Evolutionary conservation across 495 filamentous ascomycete species (phyloP).

Genomic region (Neurospora sp.): DNA sequence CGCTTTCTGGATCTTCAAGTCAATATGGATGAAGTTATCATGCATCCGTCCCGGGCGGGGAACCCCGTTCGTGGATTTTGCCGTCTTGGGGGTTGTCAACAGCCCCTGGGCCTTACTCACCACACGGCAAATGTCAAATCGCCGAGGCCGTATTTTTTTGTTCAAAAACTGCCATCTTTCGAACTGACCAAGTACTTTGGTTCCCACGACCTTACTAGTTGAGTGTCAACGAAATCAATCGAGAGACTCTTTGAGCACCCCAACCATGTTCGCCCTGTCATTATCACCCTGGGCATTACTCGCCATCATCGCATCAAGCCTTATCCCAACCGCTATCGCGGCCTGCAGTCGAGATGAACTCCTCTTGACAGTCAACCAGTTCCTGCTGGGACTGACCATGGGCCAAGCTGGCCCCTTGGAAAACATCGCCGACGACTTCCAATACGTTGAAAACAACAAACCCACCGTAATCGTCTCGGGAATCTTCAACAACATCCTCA

Average conservation of each 20-base stretch:
- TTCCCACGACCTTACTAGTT: no score
- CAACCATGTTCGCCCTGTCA: no score
- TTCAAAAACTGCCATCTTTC: no score
- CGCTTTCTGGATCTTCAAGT: neutral
- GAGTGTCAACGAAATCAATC: no score
- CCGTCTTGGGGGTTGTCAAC: no score
- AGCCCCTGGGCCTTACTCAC: no score
- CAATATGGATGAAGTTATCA: neutral
- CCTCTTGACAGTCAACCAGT: neutral
- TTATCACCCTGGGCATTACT: no score
- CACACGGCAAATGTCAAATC: no score
- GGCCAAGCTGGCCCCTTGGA: neutral
- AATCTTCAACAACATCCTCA: conserved; percentile 18
- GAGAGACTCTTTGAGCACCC: no score
- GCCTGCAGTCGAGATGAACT: neutral
- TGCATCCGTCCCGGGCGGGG: neutral
- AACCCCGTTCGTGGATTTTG: no score
- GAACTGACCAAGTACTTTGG: no score
- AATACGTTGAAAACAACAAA: conserved; percentile 21
- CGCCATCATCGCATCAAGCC: neutral
- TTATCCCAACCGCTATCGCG: neutral
- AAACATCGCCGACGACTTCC: conserved; percentile 6
- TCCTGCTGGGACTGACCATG: neutral
- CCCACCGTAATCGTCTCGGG: conserved; percentile 18
- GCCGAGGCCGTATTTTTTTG: no score